These are phyloP conservation scores for Centaurea solstitialis DNA, from an alignment of 129 eudicot species.

Conservation along the genomic window DNA sequence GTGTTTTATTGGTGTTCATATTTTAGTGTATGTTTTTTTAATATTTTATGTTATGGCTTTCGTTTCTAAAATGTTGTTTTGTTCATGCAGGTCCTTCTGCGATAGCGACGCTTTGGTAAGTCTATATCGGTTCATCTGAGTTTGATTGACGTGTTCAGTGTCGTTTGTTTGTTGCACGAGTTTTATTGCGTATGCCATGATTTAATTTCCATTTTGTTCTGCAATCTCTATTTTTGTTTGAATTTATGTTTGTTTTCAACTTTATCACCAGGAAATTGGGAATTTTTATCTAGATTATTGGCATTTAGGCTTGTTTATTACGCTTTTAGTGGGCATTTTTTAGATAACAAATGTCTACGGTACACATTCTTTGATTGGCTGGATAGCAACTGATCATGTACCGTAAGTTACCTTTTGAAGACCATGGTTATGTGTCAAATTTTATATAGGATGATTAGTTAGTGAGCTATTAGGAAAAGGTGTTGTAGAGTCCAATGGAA, in stretches of 20 bases:
- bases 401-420: neutral
- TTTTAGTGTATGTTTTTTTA: slow-evolving; percentile 13
- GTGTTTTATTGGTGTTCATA: neutral
- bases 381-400: neutral
- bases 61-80: slow-evolving; percentile 6
- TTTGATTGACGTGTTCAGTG: neutral
- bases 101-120: slow-evolving; percentile 38
- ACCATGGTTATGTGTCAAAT: neutral
- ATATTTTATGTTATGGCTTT: neutral
- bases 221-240: neutral
- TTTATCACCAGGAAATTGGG: slow-evolving; percentile 3
- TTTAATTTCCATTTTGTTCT: too few relatives aligned
- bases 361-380: neutral
- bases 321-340: neutral
- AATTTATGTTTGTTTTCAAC: neutral
- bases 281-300: neutral
- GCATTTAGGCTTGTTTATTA: neutral
- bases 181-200: too few relatives aligned
- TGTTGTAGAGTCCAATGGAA: neutral
- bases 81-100: slow-evolving; percentile 33
- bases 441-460: slow-evolving; percentile 8
- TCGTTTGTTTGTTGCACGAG: neutral
- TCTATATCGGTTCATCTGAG: neutral
- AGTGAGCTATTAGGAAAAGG: slow-evolving; percentile 6
- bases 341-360: neutral